Conservation (phyloP, 208 protist species). For the Tritrichomonas musculus region DNA sequence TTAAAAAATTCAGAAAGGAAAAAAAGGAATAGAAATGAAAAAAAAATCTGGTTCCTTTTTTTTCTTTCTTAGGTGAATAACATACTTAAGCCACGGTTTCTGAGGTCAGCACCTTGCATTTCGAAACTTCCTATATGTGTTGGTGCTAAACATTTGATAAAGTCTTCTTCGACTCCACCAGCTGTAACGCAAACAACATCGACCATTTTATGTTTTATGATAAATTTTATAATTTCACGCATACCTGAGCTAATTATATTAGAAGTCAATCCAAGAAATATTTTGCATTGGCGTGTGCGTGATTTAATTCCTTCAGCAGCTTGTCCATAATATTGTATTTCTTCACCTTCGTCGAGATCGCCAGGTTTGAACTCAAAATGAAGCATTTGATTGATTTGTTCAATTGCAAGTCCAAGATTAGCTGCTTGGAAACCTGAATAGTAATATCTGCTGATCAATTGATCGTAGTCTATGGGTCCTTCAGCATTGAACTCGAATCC, state of each 20-base stretch:
- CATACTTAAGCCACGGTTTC: slow-evolving; percentile 41
- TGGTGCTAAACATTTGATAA: slow-evolving; percentile 95
- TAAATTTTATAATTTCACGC: slow-evolving; percentile 87
- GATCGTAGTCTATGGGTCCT: background rate
- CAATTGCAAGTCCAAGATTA: slow-evolving; percentile 10
- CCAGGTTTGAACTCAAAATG: background rate
- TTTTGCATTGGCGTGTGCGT: slow-evolving; percentile 47
- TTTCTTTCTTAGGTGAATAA: too few relatives aligned
- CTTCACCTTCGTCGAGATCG: background rate
- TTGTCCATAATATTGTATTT: background rate
- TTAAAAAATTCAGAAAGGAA: background rate
- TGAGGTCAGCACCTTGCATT: slow-evolving; percentile 73
- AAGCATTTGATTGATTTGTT: slow-evolving; percentile 36
- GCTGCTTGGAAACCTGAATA: slow-evolving; percentile 29
- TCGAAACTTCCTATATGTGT: slow-evolving; percentile 84
- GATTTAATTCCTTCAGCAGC: background rate
- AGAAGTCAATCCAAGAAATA: slow-evolving; percentile 98
- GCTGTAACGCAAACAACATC: slow-evolving; percentile 93
- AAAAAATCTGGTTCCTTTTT: too few relatives aligned
- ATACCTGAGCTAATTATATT: slow-evolving; percentile 97
- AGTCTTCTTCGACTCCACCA: slow-evolving; percentile 98
- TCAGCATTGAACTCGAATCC: background rate
- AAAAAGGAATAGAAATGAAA: too few relatives aligned
- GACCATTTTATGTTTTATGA: slow-evolving; percentile 77
- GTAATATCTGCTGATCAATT: background rate